A percentile compares a stretch with the other conserved stretches of the same genome.
phyloP scores from a whole-genome alignment of 352 stramenopile species.

The Globisporangium mamillatum region DNA sequence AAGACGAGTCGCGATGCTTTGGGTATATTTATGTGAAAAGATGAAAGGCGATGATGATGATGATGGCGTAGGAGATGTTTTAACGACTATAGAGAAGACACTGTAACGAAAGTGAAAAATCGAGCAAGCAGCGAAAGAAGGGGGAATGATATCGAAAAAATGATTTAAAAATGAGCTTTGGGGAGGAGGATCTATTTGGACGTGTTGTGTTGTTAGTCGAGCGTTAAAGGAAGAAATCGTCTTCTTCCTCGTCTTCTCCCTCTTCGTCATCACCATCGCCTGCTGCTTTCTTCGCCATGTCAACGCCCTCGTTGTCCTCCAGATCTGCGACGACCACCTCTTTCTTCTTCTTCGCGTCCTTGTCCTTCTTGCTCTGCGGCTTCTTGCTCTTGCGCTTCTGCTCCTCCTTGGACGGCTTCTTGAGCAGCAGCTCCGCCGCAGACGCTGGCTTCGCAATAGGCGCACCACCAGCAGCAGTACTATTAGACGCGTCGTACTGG shows the following conservation, averaged over 20 bases:
- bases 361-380: conserved; percentile 41
- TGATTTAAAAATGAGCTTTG: neutral
- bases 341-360: conserved; percentile 22
- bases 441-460: conserved; percentile 9
- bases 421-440: conserved; percentile 51
- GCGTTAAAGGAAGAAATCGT: conserved; percentile 69
- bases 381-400: conserved; percentile 68
- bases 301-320: conserved; percentile 32
- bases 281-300: conserved; percentile 9
- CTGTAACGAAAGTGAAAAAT: neutral
- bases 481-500: neutral
- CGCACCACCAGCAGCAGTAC: neutral
- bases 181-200: neutral
- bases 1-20: neutral
- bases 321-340: conserved; percentile 47
- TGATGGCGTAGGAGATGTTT: neutral
- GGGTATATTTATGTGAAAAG: neutral
- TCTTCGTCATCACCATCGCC: conserved; percentile 12
- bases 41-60: neutral
- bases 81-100: neutral
- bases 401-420: conserved; percentile 66
- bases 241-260: conserved; percentile 37
- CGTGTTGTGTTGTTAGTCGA: neutral
- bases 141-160: neutral
- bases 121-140: neutral